Evolutionary conservation across 2,329 filamentous ascomycete genomes (phyloP), one percentile per base, ranked within the genome.

Genomic region (Pseudocercospora ulei): DNA sequence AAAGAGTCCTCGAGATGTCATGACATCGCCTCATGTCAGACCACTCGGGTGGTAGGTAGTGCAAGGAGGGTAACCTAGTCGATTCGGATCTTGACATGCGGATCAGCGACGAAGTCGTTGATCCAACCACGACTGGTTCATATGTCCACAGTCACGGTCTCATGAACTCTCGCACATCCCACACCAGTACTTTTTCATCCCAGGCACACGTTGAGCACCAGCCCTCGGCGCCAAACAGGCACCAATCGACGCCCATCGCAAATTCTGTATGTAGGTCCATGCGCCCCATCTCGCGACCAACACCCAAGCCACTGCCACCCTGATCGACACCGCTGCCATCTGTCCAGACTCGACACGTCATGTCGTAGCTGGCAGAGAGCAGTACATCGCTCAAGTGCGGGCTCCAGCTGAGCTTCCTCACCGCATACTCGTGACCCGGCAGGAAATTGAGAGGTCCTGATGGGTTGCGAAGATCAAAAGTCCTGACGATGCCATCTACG

Each of bases 221-320:
- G 3, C 90, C 90, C 48, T 93, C 87, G 14, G 77, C 81, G 3
- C 90, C 90, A 62, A 98, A 98, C 28, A 98, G 63, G 64, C 90
- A 98, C 90, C 92, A 98, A 61, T 98, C 90, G 0, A 96, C 82
- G 5, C 90, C 90, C 3, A 86, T 94, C 6, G 82, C 86, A 55
- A 98, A 98, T 65, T 98, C 90, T 0, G 88, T 95, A 61, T 98
- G 90, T 11, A 77, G 67, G 41, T 83, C 86, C 87, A 98, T 95
- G 24, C 85, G 65, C 3, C 86, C 87, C 52, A 94, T 65, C 62
- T 94, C 79, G 14, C 71, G 67, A 7, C 52, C 57, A 16, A 57
- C 43, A 38, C 62, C 57, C 25, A 45, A 54, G 39, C 61, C 57
- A 44, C 59, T 43, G 19, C 60, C 57, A 30, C 49, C 53, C 3